Percentiles rank a stretch among this genome's conserved stretches.
Conservation (phyloP, 129 eudicot species). For the Tanacetum coccineum region DNA sequence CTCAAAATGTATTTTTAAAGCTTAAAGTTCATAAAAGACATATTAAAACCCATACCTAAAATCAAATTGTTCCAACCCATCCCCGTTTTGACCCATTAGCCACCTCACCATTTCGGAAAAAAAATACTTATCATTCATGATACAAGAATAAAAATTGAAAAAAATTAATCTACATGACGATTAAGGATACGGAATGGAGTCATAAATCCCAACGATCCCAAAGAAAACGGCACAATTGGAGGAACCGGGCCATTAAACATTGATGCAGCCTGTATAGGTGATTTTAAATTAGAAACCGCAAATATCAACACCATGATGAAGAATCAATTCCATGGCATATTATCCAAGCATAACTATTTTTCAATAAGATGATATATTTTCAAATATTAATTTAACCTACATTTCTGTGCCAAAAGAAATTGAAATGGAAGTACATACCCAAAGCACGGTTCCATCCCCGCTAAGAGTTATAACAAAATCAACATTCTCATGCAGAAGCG, state of each 20-base stretch:
- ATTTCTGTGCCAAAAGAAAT: slow-evolving; percentile 9
- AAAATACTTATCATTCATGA: background rate
- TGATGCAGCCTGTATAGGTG: slow-evolving; percentile 77
- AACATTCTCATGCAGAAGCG: slow-evolving; percentile 73
- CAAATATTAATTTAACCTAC: background rate
- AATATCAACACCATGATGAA: background rate
- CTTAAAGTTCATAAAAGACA: background rate
- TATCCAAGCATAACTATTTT: slow-evolving; percentile 1
- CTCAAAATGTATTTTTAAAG: background rate
- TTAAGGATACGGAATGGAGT: slow-evolving; percentile 92
- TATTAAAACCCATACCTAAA: background rate
- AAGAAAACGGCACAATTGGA: slow-evolving; percentile 90
- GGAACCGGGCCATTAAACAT: slow-evolving; percentile 99
- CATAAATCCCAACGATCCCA: slow-evolving; percentile 98
- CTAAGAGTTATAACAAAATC: slow-evolving; percentile 97
- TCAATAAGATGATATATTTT: background rate
- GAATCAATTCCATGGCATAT: slow-evolving; percentile 14
- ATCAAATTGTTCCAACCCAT: background rate
- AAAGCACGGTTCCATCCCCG: slow-evolving; percentile 99
- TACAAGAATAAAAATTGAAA: slow-evolving; percentile 1
- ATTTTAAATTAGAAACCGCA: background rate
- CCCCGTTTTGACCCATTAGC: slow-evolving; percentile 11
- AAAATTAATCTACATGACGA: slow-evolving; percentile 12
- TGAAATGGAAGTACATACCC: slow-evolving; percentile 60
- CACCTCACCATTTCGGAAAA: background rate